Evolutionary conservation across 208 protist genomes (phyloP).

Genomic region (Crithidia thermophila): DNA sequence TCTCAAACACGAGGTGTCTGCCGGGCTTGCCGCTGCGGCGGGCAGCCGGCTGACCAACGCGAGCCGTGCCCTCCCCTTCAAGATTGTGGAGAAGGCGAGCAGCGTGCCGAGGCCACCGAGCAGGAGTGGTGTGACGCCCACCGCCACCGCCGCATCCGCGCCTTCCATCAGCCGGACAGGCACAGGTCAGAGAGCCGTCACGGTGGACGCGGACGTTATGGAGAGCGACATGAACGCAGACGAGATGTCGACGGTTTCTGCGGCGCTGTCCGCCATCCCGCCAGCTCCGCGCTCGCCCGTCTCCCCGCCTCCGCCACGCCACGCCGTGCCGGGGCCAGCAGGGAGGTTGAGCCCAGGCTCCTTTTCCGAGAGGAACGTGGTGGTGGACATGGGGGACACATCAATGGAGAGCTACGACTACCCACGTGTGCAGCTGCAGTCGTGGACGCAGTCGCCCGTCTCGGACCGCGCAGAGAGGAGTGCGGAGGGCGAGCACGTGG

Average conservation of each 20-base stretch:
- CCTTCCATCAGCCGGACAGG: no score
- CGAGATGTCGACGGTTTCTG: constrained; percentile 12
- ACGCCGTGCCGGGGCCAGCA: background rate
- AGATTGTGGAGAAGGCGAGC: constrained; percentile 27
- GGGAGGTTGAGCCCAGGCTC: background rate
- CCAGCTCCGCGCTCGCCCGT: no score
- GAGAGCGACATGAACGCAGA: constrained; percentile 5
- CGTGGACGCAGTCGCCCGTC: constrained; percentile 18
- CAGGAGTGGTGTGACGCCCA: no score
- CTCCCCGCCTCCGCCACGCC: no score
- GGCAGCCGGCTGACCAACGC: background rate
- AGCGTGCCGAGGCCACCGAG: no score
- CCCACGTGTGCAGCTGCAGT: constrained; percentile 19
- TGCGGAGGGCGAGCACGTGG: constrained; percentile 5
- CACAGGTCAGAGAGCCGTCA: no score
- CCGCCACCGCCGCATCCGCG: no score
- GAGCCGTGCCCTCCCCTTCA: constrained; percentile 13
- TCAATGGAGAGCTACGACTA: constrained; percentile 34
- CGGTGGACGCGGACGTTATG: no score
- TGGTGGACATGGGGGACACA: constrained; percentile 39
- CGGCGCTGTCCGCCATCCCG: constrained; percentile 13
- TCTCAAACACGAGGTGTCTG: constrained; percentile 34
- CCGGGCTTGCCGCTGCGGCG: constrained; percentile 14
- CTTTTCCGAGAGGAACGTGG: background rate
- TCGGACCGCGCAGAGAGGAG: constrained; percentile 1